Evolutionary conservation across 768 basidiomycete species (phyloP), one percentile per base, ranked within the genome.

Genomic region (Botryobasidium botryosum): DNA sequence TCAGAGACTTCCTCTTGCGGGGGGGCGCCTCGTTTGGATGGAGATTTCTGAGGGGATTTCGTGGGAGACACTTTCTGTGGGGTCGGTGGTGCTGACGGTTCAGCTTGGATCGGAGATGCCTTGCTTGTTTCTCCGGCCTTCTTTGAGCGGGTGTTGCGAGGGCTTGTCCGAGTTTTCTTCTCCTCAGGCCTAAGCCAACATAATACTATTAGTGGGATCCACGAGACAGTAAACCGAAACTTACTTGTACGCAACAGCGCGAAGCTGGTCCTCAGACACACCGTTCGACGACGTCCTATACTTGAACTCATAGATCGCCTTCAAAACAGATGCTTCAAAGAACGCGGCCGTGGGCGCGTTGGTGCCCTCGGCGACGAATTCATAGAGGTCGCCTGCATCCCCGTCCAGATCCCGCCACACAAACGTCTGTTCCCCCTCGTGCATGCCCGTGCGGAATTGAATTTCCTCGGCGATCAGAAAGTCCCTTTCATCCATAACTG

Each of bases 271-370:
- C 53, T 86, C 80, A 25, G 59, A 60, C 15, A 42, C 28, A 10
- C 40, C 40, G 15, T 21, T 78, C 8, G 84, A 82, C 52, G 72
- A 74, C 41, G 53, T 65, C 53, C 69, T 77, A 65, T 81, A 79
- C 65, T 90, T 91, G 62, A 90, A 75, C 58, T 99, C 94, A 60
- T 80, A 97, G 77, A 97, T 88, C 47, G 92, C 92, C 24, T 85
- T 77, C 54, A 92, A 84, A 70, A 96, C 82, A 62, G 88, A 85
- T 21, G 78, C 78, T 63, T 96, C 90, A 57, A 97, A 94, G 59
- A 88, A 82, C 13, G 74, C 79, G 38, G 77, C 73, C 0, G 86
- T 91, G 1, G 84, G 80, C 42, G 59, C 68, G 41, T 75, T 76
- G 37, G 86, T 87, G 4, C 77, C 77, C 10, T 75, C 67, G 35